phyloP scores from a whole-genome alignment of 352 stramenopile genomes.

The Globisporangium iwayamae region DNA sequence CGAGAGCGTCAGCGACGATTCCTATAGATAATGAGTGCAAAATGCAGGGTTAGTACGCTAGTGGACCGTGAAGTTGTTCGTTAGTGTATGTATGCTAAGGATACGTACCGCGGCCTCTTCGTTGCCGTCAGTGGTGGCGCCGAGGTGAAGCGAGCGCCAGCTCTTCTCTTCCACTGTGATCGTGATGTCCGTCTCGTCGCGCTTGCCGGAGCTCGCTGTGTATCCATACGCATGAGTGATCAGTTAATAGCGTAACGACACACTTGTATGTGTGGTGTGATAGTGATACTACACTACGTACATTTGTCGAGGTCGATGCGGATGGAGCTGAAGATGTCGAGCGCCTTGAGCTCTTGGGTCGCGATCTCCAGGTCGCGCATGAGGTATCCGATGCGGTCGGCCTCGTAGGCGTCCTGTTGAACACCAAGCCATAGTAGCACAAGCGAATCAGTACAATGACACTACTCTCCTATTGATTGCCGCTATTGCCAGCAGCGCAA shows the following conservation, averaged over 20 bases:
- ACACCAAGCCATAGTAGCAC: neutral
- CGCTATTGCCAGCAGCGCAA: neutral
- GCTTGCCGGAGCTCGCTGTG: conserved; percentile 57
- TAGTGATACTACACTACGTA: conserved; percentile 13
- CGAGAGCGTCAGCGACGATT: conserved; percentile 80
- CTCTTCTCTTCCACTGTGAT: conserved; percentile 87
- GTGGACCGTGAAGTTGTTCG: neutral
- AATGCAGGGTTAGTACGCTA: neutral
- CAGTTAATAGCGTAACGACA: neutral
- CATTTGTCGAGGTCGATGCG: conserved; percentile 76
- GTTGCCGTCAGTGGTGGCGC: conserved; percentile 80
- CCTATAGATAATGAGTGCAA: conserved; percentile 19
- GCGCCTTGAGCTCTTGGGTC: conserved; percentile 60
- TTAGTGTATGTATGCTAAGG: no score
- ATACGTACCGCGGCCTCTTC: conserved; percentile 70
- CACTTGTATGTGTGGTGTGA: neutral
- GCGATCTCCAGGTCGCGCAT: conserved; percentile 55
- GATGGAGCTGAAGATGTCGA: conserved; percentile 85
- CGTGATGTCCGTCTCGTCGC: conserved; percentile 79
- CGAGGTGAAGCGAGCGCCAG: conserved; percentile 82
- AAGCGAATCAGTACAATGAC: neutral
- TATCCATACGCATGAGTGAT: neutral
- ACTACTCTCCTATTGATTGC: no score
- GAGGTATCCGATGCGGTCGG: conserved; percentile 66
- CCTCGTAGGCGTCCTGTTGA: conserved; percentile 50